Evolutionary conservation across 2,329 filamentous ascomycete species (phyloP).

Genomic region (Tolypocladium capitatum): DNA sequence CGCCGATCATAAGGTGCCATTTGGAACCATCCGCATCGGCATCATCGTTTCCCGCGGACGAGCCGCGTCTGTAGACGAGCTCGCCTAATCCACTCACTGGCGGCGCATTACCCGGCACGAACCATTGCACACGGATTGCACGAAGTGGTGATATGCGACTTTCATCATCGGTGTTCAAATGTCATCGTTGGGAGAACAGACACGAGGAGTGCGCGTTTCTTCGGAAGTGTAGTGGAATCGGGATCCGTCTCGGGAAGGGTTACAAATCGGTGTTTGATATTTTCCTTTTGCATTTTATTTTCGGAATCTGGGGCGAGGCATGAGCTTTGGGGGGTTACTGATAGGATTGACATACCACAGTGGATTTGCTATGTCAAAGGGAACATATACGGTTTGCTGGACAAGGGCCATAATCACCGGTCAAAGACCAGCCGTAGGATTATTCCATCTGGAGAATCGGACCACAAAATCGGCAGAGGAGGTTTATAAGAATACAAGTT

Average conservation of each 20-base stretch:
- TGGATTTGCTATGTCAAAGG: background rate
- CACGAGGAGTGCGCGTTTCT: background rate
- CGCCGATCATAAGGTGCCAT: constrained; percentile 21
- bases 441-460: background rate
- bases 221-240: background rate
- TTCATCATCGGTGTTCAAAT: background rate
- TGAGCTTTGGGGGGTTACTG: background rate
- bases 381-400: background rate
- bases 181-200: background rate
- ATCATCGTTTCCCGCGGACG: constrained; percentile 8
- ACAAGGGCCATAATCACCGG: background rate
- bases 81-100: background rate
- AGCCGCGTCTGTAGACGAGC: background rate
- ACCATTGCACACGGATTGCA: background rate
- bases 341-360: background rate
- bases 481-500: background rate
- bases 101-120: background rate
- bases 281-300: background rate
- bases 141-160: background rate
- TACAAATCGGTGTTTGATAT: background rate
- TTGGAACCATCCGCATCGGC: constrained; percentile 34
- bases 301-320: background rate
- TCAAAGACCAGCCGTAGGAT: background rate
- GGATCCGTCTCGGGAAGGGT: background rate
- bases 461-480: background rate